phyloP scores from a whole-genome alignment of 176 grass and related monocot species.

The Pontederia paniculata region DNA sequence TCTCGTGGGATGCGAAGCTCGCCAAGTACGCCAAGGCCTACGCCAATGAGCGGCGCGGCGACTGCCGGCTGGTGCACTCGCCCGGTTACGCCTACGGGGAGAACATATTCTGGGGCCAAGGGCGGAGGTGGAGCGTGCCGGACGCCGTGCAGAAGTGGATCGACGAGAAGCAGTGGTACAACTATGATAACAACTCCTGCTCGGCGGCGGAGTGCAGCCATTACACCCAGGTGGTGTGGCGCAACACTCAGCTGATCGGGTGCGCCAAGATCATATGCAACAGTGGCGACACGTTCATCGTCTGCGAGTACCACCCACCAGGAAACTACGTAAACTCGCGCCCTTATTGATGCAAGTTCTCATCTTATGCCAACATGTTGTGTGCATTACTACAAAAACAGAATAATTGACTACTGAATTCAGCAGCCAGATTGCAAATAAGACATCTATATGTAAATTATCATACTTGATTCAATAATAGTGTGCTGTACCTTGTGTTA shows the following conservation, averaged over 20 bases:
- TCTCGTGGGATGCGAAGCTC: conserved; percentile 26
- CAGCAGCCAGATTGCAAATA: too few species aligned
- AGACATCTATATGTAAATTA: too few species aligned
- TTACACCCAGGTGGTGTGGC: conserved; percentile 37
- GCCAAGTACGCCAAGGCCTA: conserved; percentile 23
- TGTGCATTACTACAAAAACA: too few species aligned
- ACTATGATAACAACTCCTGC: conserved; percentile 23
- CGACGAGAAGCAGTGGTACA: conserved; percentile 18
- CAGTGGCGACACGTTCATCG: conserved; percentile 36
- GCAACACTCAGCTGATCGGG: conserved; percentile 29
- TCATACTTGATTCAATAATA: too few species aligned
- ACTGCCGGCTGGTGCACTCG: conserved; percentile 42
- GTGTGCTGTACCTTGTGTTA: too few species aligned
- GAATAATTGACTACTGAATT: too few species aligned
- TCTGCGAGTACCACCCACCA: conserved; percentile 58
- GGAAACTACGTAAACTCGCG: conserved; percentile 38
- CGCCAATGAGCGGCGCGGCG: conserved; percentile 21
- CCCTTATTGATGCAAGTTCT: conserved; percentile 20
- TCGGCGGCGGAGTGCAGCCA: conserved; percentile 15
- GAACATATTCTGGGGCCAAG: conserved; percentile 37
- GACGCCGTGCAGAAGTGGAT: conserved; percentile 31
- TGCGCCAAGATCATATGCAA: conserved; percentile 36
- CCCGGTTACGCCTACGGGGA: conserved; percentile 51
- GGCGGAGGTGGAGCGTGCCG: conserved; percentile 21
- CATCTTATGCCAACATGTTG: too few species aligned